phyloP scores from a whole-genome alignment of 495 filamentous ascomycete species.

The Recurvomyces mirabilis region DNA sequence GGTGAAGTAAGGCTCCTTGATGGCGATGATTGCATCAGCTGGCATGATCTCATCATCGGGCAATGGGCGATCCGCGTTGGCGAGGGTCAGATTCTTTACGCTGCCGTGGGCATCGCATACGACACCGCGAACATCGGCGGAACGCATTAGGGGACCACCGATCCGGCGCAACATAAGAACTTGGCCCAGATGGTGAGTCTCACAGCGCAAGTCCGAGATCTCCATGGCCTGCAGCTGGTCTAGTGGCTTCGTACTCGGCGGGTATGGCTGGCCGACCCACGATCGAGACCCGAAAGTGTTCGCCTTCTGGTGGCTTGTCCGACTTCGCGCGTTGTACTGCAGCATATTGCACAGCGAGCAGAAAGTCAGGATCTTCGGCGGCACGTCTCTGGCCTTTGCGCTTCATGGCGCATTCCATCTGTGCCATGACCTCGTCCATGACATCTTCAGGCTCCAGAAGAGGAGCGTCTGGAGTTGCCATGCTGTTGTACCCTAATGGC shows the following conservation, averaged over 20 bases:
- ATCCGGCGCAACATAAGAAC: not conserved
- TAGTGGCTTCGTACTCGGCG: not conserved
- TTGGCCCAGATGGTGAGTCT: not conserved
- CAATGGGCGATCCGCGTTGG: not conserved
- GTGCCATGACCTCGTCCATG: no score
- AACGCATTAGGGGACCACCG: not conserved
- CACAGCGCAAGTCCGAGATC: not conserved
- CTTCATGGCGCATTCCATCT: no score
- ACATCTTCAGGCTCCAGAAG: no score
- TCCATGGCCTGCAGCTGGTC: not conserved
- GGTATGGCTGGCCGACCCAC: no score
- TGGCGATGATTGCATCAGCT: not conserved
- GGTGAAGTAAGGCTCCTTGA: conserved; percentile 1
- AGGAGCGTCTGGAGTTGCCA: no score
- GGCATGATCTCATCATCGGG: not conserved
- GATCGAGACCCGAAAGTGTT: no score
- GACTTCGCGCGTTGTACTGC: no score
- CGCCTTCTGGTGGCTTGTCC: no score
- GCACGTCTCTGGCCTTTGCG: no score
- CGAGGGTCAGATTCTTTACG: not conserved
- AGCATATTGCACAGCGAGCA: no score
- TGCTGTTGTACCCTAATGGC: no score
- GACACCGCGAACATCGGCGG: not conserved
- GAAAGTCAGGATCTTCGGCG: no score
- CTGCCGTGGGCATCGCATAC: not conserved